Conservation (phyloP, 805 yeast genomes). For the Yarrowia osloensis region DNA sequence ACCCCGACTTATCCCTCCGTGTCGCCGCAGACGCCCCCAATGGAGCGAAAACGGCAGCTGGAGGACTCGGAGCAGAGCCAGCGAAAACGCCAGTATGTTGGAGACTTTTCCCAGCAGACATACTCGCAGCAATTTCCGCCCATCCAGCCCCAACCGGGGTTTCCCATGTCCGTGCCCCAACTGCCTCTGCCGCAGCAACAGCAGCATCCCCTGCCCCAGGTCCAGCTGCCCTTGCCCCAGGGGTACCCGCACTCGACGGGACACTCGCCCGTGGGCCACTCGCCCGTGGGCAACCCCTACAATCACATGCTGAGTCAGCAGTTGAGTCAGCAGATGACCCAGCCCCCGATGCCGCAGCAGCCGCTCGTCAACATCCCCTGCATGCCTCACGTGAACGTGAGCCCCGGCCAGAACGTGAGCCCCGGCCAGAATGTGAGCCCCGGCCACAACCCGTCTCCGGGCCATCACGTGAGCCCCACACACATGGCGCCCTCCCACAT, state of each 20-base stretch:
- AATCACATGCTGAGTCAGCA: background rate
- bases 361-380: conserved; percentile 7
- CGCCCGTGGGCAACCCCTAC: background rate
- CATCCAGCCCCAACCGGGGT: background rate
- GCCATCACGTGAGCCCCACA: background rate
- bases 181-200: background rate
- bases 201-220: background rate
- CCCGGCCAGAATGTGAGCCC: background rate
- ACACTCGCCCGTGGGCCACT: background rate
- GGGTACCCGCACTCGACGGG: background rate
- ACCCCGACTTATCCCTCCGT: conserved; percentile 17
- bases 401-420: background rate
- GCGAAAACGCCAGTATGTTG: no score
- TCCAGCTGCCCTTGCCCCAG: background rate
- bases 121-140: conserved; percentile 15
- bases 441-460: background rate
- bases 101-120: no score
- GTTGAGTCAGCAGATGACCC: background rate
- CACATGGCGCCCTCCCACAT: background rate
- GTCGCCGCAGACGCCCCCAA: conserved; percentile 21
- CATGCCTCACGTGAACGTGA: background rate
- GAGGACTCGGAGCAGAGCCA: background rate
- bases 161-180: background rate
- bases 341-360: background rate
- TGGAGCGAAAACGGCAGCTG: conserved; percentile 19